A percentile compares a stretch with the other conserved stretches of the same genome.
Conservation (phyloP, 345 rosid species). For the Mallotus nudiflorus region DNA sequence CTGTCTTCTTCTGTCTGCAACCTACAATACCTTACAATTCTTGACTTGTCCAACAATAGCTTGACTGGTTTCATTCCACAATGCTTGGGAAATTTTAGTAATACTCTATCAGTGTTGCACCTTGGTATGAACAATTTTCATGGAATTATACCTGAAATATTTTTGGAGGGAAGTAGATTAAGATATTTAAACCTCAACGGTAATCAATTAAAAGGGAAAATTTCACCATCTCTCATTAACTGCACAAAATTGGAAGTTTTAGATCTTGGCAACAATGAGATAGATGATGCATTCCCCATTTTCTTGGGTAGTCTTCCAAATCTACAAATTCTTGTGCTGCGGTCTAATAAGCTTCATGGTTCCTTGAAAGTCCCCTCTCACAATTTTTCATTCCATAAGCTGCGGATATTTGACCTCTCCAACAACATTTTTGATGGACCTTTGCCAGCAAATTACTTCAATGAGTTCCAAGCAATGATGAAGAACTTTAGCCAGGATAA, state of each 20-base stretch:
- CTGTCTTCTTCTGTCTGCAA: background rate
- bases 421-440: background rate
- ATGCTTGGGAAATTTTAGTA: constrained; percentile 19
- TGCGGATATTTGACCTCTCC: no score
- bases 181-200: background rate
- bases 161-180: background rate
- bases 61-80: constrained; percentile 28
- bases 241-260: constrained; percentile 19
- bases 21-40: background rate
- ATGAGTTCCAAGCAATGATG: background rate
- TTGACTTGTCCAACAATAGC: constrained; percentile 28
- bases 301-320: no score
- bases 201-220: constrained; percentile 14
- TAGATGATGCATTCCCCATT: no score
- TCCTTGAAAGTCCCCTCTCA: background rate
- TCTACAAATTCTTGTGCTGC: no score
- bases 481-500: no score
- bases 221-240: constrained; percentile 14
- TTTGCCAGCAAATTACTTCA: background rate
- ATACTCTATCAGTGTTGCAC: constrained; percentile 1
- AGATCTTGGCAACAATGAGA: no score
- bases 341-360: constrained; percentile 23
- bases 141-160: constrained; percentile 10
- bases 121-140: constrained; percentile 3
- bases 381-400: background rate